Conservation (phyloP, 306 rosid genomes). For the Purshia tridentata region DNA sequence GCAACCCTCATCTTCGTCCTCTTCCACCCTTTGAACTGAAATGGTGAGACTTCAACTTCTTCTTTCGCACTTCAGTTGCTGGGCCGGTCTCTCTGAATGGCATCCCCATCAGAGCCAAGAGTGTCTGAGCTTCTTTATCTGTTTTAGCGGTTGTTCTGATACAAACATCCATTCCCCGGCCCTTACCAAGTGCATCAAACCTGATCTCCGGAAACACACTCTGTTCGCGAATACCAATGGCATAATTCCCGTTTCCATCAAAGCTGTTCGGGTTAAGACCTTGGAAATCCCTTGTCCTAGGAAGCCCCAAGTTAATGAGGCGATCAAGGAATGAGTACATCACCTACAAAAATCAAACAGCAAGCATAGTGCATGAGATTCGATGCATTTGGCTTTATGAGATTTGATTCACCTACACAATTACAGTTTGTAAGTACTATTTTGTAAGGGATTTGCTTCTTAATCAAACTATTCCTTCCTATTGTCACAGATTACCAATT, state of each 20-base stretch:
- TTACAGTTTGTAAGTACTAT: neutral
- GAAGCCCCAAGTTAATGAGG: slow-evolving; percentile 80
- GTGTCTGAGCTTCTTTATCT: slow-evolving; percentile 74
- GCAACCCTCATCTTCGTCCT: slow-evolving; percentile 44
- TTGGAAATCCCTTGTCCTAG: slow-evolving; percentile 96
- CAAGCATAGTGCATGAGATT: slow-evolving; percentile 8
- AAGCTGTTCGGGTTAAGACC: slow-evolving; percentile 78
- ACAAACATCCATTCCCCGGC: slow-evolving; percentile 96
- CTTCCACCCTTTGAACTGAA: slow-evolving; percentile 76
- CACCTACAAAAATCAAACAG: slow-evolving; percentile 45
- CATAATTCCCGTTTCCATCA: slow-evolving; percentile 83
- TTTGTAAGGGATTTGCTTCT: neutral
- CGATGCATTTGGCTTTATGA: neutral
- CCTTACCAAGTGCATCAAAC: slow-evolving; percentile 55
- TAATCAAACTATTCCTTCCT: neutral
- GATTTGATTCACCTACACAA: neutral
- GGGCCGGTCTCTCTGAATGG: slow-evolving; percentile 79
- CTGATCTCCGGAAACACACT: slow-evolving; percentile 83
- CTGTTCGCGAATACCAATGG: slow-evolving; percentile 72
- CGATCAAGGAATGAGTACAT: slow-evolving; percentile 90
- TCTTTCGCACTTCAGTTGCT: slow-evolving; percentile 43
- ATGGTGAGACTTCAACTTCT: slow-evolving; percentile 91
- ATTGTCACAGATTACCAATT: neutral
- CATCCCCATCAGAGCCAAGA: slow-evolving; percentile 90
- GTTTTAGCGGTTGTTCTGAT: slow-evolving; percentile 74